Conservation (phyloP, 768 basidiomycete species). For the Plicaturopsis crispa region DNA sequence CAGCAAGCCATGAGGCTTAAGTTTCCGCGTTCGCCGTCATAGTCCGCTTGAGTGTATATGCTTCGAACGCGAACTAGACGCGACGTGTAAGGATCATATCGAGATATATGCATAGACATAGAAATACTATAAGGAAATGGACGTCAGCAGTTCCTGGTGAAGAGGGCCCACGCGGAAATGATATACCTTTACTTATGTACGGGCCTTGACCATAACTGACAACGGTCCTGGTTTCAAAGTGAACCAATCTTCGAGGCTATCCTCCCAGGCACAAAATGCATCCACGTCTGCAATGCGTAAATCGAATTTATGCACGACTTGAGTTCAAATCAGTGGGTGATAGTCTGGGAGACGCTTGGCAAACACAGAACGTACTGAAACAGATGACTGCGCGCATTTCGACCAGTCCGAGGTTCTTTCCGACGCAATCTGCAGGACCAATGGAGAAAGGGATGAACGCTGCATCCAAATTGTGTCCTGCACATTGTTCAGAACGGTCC, state of each 20-base stretch:
- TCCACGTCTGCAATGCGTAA: constrained; percentile 31
- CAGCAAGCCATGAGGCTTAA: too few species aligned
- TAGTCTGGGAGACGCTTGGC: too few species aligned
- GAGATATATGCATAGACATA: too few species aligned
- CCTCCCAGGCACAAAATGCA: constrained; percentile 23
- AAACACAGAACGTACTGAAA: too few species aligned
- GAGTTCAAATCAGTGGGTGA: too few species aligned
- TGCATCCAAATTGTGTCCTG: not conserved
- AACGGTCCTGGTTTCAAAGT: constrained; percentile 17
- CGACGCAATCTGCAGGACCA: constrained; percentile 45
- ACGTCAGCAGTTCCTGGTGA: too few species aligned
- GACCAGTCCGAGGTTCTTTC: constrained; percentile 33
- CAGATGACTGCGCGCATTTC: constrained; percentile 34
- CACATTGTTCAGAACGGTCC: constrained; percentile 10
- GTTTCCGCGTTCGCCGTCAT: too few species aligned
- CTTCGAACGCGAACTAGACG: too few species aligned
- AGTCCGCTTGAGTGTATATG: too few species aligned
- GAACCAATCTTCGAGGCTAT: constrained; percentile 29
- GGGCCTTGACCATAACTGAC: not conserved
- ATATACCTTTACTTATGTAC: not conserved
- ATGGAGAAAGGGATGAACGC: constrained; percentile 37
- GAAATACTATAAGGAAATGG: too few species aligned
- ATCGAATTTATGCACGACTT: constrained; percentile 34
- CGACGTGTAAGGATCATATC: too few species aligned
- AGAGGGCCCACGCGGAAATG: too few species aligned